Evolutionary conservation across 306 rosid species (phyloP).

Genomic region (Pachyrhizus erosus): DNA sequence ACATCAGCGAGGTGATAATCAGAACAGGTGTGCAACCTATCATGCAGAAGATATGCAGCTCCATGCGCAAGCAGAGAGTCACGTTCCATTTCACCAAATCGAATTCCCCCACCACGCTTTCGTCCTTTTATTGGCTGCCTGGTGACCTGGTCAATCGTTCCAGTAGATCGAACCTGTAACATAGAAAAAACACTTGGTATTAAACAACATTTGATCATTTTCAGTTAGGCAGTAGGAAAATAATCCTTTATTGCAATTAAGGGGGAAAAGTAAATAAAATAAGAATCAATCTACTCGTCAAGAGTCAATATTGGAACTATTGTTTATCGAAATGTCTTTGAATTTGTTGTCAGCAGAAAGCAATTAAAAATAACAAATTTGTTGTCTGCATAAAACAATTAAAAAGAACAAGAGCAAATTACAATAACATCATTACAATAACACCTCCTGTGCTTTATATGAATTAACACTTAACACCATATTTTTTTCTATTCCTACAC

Average conservation of each 20-base stretch:
- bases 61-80: constrained; percentile 99
- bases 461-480: no score
- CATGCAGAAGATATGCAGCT: constrained; percentile 89
- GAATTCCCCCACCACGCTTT: constrained; percentile 93
- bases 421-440: no score
- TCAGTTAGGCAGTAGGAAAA: not conserved
- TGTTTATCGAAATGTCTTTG: not conserved
- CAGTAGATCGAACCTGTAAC: constrained; percentile 90
- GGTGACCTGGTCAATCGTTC: constrained; percentile 78
- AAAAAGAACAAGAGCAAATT: no score
- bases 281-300: not conserved
- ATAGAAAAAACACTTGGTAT: constrained; percentile 14
- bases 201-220: not conserved
- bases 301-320: not conserved
- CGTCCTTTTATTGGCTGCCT: constrained; percentile 92
- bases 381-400: no score
- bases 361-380: not conserved
- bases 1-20: constrained; percentile 94
- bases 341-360: not conserved
- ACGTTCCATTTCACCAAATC: constrained; percentile 99
- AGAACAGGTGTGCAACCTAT: constrained; percentile 90
- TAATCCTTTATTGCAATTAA: not conserved
- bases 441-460: no score
- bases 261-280: not conserved
- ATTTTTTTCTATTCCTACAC: no score